Evolutionary conservation across 177 flowering plant species (phyloP), one percentile per base, ranked within the genome.

Genomic region (Tripterygium wilfordii): DNA sequence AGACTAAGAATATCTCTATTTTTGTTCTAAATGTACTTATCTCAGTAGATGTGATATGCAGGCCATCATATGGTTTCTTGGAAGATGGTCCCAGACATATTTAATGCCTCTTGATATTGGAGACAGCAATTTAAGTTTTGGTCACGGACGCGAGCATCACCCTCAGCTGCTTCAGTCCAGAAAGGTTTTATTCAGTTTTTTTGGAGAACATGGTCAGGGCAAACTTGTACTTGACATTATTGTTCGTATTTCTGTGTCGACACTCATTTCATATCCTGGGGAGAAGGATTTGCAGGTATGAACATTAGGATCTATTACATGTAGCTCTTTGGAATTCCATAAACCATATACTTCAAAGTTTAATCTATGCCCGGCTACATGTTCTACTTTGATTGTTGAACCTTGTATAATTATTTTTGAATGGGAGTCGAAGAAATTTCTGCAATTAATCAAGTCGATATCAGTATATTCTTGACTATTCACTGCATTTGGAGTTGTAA

Each of bases 1-100:
- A n/a, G n/a, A n/a, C n/a, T n/a, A n/a, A n/a, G n/a, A n/a, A n/a
- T n/a, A n/a, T n/a, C n/a, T n/a, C n/a, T n/a, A n/a, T n/a, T n/a
- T n/a, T n/a, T n/a, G n/a, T n/a, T n/a, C 26, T 38, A 28, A 12
- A 14, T 23, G 18, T 2, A 18, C 12, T 33, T 24, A 27, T 50
- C 42, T 48, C 39, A 32, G 6, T 33, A 24, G 10, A 29, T 61
- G 31, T 23, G 60, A 13, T 37, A 3, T 61, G 42, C 73, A 92
- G 98, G 92, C 96, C 39, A 60, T 88, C 41, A 61, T 82, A 59
- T 92, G 98, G 96, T 92, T 92, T 56, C 88, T 92, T 63, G 80
- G 91, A 58, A 76, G 98, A 79, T 92, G 98, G 98, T 77, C 85
- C 16, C 53, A 53, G 42, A 86, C 98, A 41, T 92, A 85, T 67